phyloP scores from a whole-genome alignment of 768 basidiomycete genomes.

The Phanerodontia chrysosporium region DNA sequence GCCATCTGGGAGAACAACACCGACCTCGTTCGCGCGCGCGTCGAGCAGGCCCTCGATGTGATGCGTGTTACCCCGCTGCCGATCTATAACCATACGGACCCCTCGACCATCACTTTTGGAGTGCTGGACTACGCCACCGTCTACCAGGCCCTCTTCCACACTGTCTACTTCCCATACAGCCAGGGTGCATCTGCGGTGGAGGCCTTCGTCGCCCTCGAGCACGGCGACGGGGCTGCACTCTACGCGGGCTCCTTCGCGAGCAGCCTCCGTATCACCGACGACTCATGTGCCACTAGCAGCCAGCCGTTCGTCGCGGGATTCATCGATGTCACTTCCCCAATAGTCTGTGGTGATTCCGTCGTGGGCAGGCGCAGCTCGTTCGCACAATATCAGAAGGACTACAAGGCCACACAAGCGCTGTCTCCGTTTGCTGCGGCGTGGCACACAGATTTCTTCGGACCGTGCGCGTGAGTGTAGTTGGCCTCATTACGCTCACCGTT shows the following conservation, averaged over 20 bases:
- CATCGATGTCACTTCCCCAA: background rate
- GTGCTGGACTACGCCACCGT: slow-evolving; percentile 8
- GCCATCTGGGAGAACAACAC: slow-evolving; percentile 20
- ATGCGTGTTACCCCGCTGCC: background rate
- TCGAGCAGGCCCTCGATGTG: background rate
- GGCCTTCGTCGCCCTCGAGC: slow-evolving; percentile 4
- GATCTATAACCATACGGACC: background rate
- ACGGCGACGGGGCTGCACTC: background rate
- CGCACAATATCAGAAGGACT: too few species aligned
- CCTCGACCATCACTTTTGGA: background rate
- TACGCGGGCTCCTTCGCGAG: background rate
- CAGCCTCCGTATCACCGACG: background rate
- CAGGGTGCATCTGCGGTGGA: background rate
- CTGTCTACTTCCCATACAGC: background rate
- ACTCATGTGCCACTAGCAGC: background rate
- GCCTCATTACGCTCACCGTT: background rate
- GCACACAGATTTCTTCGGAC: too few species aligned
- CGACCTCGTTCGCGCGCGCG: slow-evolving; percentile 15
- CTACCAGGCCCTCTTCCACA: slow-evolving; percentile 1
- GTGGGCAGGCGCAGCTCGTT: too few species aligned
- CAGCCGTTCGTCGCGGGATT: background rate
- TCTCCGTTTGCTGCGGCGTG: too few species aligned
- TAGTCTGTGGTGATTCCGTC: background rate
- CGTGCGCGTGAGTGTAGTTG: background rate
- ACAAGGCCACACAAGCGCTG: too few species aligned